phyloP scores from a whole-genome alignment of 352 stramenopile species.

The Phytophthora megakarya region DNA sequence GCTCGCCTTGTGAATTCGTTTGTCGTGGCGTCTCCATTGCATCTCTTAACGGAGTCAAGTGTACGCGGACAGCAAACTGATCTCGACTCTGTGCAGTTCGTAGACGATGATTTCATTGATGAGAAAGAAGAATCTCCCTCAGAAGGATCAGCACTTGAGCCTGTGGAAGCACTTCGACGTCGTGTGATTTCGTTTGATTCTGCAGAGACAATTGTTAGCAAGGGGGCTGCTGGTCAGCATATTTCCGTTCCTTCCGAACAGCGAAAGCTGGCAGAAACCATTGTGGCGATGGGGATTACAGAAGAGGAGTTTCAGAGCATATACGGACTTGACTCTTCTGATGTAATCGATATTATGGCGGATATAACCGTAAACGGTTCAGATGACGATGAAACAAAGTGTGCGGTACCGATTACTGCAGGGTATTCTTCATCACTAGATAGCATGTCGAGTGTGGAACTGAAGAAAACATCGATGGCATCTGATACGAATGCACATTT shows the following conservation, averaged over 20 bases:
- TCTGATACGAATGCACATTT: slow-evolving; percentile 26
- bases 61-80: slow-evolving; percentile 32
- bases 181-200: slow-evolving; percentile 82
- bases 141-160: slow-evolving; percentile 46
- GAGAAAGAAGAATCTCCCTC: slow-evolving; percentile 19
- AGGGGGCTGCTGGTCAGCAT: slow-evolving; percentile 45
- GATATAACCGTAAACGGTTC: slow-evolving; percentile 12
- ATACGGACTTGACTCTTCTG: slow-evolving; percentile 29
- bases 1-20: slow-evolving; percentile 64
- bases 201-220: slow-evolving; percentile 74
- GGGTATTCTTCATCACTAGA: background rate
- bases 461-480: slow-evolving; percentile 18
- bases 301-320: slow-evolving; percentile 50
- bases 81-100: slow-evolving; percentile 39
- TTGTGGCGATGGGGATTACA: slow-evolving; percentile 68
- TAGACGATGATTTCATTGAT: slow-evolving; percentile 40
- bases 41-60: slow-evolving; percentile 37
- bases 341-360: slow-evolving; percentile 20
- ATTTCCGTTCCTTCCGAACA: slow-evolving; percentile 56
- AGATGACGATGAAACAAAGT: slow-evolving; percentile 24
- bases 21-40: slow-evolving; percentile 50
- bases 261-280: slow-evolving; percentile 72
- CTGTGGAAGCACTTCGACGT: slow-evolving; percentile 61
- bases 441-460: slow-evolving; percentile 3
- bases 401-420: slow-evolving; percentile 4